Conservation (phyloP, 371 early-diverging fungal species). For the Mucor racemosus region DNA sequence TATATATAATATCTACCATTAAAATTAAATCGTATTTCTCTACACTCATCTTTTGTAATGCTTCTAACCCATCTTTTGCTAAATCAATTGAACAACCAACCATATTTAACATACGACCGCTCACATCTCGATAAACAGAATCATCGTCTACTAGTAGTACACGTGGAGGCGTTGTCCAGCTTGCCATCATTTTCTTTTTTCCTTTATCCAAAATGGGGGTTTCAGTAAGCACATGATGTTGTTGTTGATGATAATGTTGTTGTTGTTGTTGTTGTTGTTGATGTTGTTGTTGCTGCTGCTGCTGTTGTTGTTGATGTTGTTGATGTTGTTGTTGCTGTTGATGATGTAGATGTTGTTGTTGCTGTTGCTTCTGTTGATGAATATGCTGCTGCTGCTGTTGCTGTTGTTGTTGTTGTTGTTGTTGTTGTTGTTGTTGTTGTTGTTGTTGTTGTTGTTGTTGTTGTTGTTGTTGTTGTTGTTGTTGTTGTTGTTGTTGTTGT, state of each 20-base stretch:
- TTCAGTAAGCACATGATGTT: conserved; percentile 5
- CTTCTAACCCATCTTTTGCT: conserved; percentile 76
- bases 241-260: background rate
- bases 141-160: conserved; percentile 84
- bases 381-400: background rate
- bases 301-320: background rate
- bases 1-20: conserved; percentile 58
- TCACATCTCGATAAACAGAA: conserved; percentile 67
- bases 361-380: background rate
- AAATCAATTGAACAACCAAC: conserved; percentile 77
- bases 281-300: background rate
- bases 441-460: background rate
- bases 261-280: background rate
- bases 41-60: conserved; percentile 64
- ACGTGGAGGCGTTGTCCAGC: conserved; percentile 71
- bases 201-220: conserved; percentile 14
- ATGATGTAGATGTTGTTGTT: background rate
- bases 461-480: background rate
- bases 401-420: background rate
- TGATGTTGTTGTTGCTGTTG: background rate
- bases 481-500: background rate
- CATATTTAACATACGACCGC: conserved; percentile 66
- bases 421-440: background rate
- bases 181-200: conserved; percentile 35
- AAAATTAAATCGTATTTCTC: conserved; percentile 79